Evolutionary conservation across 805 yeast species (phyloP).

Genomic region (Candida corydali): DNA sequence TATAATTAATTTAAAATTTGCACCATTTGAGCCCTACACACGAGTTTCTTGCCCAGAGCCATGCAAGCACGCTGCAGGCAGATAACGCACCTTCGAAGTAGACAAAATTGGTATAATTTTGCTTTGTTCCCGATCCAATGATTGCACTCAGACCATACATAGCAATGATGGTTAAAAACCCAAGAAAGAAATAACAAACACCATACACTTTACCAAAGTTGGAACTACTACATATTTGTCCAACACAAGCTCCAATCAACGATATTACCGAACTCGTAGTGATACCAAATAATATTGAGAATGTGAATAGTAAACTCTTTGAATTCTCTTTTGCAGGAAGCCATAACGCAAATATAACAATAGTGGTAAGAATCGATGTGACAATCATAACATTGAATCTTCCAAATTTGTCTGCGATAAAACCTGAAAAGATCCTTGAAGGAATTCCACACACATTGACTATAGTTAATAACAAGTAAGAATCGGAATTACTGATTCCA

Average conservation of each 20-base stretch:
- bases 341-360: slow-evolving; percentile 22
- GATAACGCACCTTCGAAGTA: slow-evolving; percentile 41
- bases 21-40: slow-evolving; percentile 41
- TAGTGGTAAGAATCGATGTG: slow-evolving; percentile 18
- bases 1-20: slow-evolving; percentile 17
- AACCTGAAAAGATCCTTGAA: slow-evolving; percentile 22
- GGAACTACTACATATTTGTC: slow-evolving; percentile 52
- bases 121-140: slow-evolving; percentile 20
- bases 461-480: slow-evolving; percentile 22
- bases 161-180: slow-evolving; percentile 26
- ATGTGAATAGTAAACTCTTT: slow-evolving; percentile 32
- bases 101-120: slow-evolving; percentile 40
- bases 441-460: slow-evolving; percentile 27
- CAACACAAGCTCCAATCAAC: slow-evolving; percentile 55
- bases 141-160: slow-evolving; percentile 24
- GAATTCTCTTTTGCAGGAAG: slow-evolving; percentile 31
- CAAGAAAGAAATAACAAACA: slow-evolving; percentile 41
- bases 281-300: slow-evolving; percentile 50
- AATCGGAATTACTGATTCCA: slow-evolving; percentile 15
- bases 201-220: slow-evolving; percentile 55
- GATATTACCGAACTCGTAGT: slow-evolving; percentile 54
- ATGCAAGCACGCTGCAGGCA: slow-evolving; percentile 32
- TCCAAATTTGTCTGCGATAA: slow-evolving; percentile 25
- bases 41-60: slow-evolving; percentile 40
- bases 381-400: slow-evolving; percentile 23